Evolutionary conservation across 805 yeast species (phyloP), one percentile per base, ranked within the genome.

Genomic region (Teunomyces atbi): DNA sequence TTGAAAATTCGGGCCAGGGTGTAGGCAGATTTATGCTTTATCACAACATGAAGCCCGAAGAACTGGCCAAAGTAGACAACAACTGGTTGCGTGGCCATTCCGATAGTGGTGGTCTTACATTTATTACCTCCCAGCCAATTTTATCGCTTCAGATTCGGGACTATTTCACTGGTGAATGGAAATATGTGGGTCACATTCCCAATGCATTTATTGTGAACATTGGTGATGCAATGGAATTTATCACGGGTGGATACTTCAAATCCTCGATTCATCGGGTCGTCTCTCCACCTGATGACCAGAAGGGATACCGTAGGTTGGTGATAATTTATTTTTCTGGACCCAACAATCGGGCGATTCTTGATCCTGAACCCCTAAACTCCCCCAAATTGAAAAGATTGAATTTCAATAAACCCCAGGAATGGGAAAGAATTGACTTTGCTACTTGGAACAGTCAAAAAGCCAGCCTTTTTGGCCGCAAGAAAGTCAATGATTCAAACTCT

Each of bases 401-500:
- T n/a, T 28, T 30, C 36, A 43, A 21, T 19, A 59, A 57, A 29
- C 65, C 64, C 1, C 30, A 47, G 12, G 65, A 61, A 46, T 63
- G 68, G 68, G 61, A 61, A 8, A 56, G 52, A 38, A 63, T 63
- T 23, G 53, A 59, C 6, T 63, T 58, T 47, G 51, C 47, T 13
- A 53, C 58, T 37, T 62, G 68, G 68, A 60, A 73, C 45, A 69
- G 68, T 16, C 77, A 71, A 39, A 76, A 76, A 50, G 77, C 75
- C 3, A 58, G 74, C 35, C 62, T 74, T 18, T 75, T 76, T 54
- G 78, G 78, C 19, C 65, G 63, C 45, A 58, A 60, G 19, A 62
- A 65, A 42, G 66, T 69, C 38, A 68, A 71, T 43, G 64, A 61
- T 44, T 46, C 52, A 10, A 41, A 57, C 26, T 64, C 71, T 6